Percentiles rank a stretch among this genome's conserved stretches.
Evolutionary conservation across 495 filamentous ascomycete species (phyloP).

Genomic region (Xylaria nigripes): DNA sequence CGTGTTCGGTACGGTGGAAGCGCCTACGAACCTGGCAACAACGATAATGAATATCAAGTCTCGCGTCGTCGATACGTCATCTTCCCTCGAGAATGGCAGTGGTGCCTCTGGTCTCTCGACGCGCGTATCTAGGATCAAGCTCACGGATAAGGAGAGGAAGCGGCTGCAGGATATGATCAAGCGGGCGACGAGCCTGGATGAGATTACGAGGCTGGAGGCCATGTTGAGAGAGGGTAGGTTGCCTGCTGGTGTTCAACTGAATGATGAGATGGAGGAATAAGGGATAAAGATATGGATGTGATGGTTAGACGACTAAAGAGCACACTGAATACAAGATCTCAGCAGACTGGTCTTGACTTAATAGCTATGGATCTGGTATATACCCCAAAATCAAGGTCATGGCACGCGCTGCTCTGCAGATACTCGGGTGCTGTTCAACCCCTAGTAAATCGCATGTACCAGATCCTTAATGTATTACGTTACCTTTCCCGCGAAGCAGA

Average conservation of each 20-base stretch:
- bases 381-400: constrained; percentile 5
- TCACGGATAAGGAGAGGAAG: constrained; percentile 35
- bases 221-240: constrained; percentile 80
- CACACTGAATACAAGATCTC: not conserved
- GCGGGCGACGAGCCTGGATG: constrained; percentile 76
- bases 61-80: constrained; percentile 62
- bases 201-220: constrained; percentile 74
- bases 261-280: constrained; percentile 50
- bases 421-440: not conserved
- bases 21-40: constrained; percentile 72
- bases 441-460: not conserved
- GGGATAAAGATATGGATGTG: not conserved
- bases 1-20: constrained; percentile 69
- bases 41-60: constrained; percentile 90
- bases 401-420: not conserved
- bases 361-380: not conserved
- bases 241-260: constrained; percentile 54
- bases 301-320: not conserved
- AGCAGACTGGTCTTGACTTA: not conserved
- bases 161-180: constrained; percentile 55
- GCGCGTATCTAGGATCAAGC: constrained; percentile 56
- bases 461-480: not conserved
- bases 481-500: not conserved
- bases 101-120: constrained; percentile 39
- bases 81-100: constrained; percentile 30